A percentile compares a stretch with the other conserved stretches of the same genome.
These are phyloP conservation scores for Colletotrichum chrysophilum DNA, from an alignment of 2,329 filamentous ascomycete species.

Conservation along the genomic window DNA sequence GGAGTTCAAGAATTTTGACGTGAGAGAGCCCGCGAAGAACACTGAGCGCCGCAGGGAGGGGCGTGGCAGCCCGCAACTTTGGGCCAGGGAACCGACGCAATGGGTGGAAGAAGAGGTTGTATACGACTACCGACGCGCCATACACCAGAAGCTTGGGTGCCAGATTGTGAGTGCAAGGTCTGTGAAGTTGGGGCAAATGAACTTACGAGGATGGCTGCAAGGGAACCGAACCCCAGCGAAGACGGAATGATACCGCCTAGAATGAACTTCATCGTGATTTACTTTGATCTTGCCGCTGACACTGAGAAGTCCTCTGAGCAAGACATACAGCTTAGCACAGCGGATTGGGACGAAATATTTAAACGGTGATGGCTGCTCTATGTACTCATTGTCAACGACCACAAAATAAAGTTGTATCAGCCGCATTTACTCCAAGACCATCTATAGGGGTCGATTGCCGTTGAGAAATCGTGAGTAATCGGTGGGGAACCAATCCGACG, in stretches of 20 bases:
- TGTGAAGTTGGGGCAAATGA: background rate
- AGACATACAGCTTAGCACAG: background rate
- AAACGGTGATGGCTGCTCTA: background rate
- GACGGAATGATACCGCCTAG: background rate
- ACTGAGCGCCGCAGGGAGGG: background rate
- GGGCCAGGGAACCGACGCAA: constrained; percentile 35
- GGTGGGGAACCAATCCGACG: background rate
- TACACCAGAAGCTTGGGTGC: background rate
- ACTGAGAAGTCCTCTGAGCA: background rate
- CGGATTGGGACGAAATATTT: background rate
- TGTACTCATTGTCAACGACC: background rate
- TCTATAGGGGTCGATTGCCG: background rate
- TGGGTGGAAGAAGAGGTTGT: constrained; percentile 38
- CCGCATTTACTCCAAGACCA: background rate
- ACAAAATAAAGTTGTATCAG: background rate
- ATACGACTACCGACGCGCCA: constrained; percentile 15
- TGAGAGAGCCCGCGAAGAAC: background rate
- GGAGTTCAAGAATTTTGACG: background rate
- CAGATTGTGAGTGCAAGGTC: background rate
- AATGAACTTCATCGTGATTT: background rate
- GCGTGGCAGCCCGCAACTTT: background rate
- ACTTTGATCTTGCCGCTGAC: background rate
- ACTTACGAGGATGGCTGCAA: background rate
- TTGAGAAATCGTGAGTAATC: background rate
- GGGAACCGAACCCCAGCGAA: background rate